These are phyloP conservation scores for Wickerhamiella azymoides DNA, from an alignment of 805 yeast genomes.

Conservation along the genomic window DNA sequence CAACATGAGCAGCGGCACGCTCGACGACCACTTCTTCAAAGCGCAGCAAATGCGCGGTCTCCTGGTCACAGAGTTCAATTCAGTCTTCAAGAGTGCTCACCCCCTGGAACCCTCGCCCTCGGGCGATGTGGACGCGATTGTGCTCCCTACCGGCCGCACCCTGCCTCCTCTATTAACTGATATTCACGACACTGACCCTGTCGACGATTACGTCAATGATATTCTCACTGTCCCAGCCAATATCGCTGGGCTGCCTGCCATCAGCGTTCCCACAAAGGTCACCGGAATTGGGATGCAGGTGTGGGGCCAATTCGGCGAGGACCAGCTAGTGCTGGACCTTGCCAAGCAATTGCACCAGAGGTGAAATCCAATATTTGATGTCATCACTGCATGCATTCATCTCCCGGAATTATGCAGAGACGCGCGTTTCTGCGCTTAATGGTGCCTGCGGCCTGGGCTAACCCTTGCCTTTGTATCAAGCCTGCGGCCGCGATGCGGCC, in stretches of 20 bases:
- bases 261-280: constrained; percentile 50
- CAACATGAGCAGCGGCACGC: constrained; percentile 65
- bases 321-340: constrained; percentile 40
- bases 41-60: constrained; percentile 56
- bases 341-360: constrained; percentile 18
- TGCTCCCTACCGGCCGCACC: constrained; percentile 59
- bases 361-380: background rate
- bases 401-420: too few relatives aligned
- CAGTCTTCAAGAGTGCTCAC: constrained; percentile 32
- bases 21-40: constrained; percentile 54
- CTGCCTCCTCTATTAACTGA: constrained; percentile 41
- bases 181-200: constrained; percentile 31
- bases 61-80: constrained; percentile 52
- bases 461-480: too few relatives aligned
- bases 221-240: constrained; percentile 82
- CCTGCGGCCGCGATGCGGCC: too few relatives aligned
- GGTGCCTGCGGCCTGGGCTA: too few relatives aligned
- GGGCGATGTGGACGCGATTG: constrained; percentile 46
- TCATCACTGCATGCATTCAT: too few relatives aligned
- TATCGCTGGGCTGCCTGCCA: constrained; percentile 79
- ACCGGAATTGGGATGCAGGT: constrained; percentile 59
- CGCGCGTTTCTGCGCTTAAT: too few relatives aligned
- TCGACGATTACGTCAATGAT: constrained; percentile 65
- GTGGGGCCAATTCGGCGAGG: constrained; percentile 79
- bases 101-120: constrained; percentile 19